Evolutionary conservation across 2,329 filamentous ascomycete genomes (phyloP).

Genomic region (Diaporthe eres): DNA sequence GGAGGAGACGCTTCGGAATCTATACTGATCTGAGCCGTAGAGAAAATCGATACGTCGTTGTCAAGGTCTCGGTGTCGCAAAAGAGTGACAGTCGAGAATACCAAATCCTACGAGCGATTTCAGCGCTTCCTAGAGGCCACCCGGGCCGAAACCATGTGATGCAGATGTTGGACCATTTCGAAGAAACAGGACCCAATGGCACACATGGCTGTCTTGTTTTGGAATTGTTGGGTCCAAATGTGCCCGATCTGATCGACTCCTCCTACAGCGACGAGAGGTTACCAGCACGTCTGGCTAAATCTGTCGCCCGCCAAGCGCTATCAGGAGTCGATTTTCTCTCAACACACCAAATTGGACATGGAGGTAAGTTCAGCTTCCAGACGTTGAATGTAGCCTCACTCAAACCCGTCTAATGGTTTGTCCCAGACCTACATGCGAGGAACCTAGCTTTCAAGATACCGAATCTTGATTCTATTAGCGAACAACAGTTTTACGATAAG

Average conservation of each 20-base stretch:
- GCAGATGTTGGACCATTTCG: neutral
- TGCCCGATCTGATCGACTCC: neutral
- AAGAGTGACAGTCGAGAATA: neutral
- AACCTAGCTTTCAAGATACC: constrained; percentile 22
- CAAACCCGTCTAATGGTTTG: neutral
- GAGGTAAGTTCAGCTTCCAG: neutral
- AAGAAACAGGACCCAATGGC: neutral
- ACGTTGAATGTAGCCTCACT: neutral
- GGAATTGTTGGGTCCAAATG: constrained; percentile 1
- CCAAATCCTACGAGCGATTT: neutral
- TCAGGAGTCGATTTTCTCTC: constrained; percentile 1
- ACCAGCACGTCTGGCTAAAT: neutral
- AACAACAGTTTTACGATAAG: neutral
- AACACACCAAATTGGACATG: neutral
- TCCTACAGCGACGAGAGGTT: neutral
- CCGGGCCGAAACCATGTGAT: neutral
- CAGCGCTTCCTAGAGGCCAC: neutral
- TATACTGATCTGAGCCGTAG: neutral
- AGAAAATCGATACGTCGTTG: neutral
- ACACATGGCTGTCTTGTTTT: constrained; percentile 3
- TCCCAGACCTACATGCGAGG: neutral
- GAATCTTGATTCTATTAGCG: neutral
- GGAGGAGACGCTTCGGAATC: neutral
- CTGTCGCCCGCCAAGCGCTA: neutral
- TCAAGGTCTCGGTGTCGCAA: constrained; percentile 1